A percentile compares a stretch with the other conserved stretches of the same genome.
Conservation (phyloP, 2,329 filamentous ascomycete genomes). For the Ascochyta pisi region DNA sequence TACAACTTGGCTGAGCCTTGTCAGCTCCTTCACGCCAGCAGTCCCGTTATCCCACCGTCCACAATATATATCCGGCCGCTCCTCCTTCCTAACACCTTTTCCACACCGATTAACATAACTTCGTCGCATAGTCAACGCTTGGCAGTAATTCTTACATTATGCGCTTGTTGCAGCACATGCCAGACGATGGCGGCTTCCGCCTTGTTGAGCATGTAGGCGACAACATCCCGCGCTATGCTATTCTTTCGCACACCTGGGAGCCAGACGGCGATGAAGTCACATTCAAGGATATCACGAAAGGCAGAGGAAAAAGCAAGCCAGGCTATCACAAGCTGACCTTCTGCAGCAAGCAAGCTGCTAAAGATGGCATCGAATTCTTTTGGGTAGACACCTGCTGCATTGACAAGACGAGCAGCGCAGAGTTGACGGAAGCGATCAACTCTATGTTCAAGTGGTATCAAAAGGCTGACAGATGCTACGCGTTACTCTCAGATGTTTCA, state of each 20-base stretch:
- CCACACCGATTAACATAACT: too few species aligned
- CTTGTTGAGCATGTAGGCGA: neutral
- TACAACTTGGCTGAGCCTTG: too few species aligned
- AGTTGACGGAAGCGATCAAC: slow-evolving; percentile 7
- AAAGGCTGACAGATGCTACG: slow-evolving; percentile 15
- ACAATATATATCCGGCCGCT: too few species aligned
- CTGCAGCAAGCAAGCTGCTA: neutral
- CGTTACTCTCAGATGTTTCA: slow-evolving; percentile 15
- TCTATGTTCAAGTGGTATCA: slow-evolving; percentile 27
- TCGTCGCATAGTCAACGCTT: too few species aligned
- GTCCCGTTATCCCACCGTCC: too few species aligned
- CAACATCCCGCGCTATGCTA: neutral
- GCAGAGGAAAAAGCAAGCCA: neutral
- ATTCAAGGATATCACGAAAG: neutral
- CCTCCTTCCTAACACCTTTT: too few species aligned
- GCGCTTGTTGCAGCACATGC: too few species aligned
- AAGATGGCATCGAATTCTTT: slow-evolving; percentile 1
- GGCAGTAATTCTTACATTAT: too few species aligned
- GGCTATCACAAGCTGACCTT: neutral
- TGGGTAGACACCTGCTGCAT: slow-evolving; percentile 26
- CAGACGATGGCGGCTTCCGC: too few species aligned
- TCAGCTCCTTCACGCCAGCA: too few species aligned
- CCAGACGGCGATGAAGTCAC: too few species aligned
- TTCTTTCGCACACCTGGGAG: neutral
- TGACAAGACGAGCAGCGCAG: slow-evolving; percentile 18